phyloP scores from a whole-genome alignment of 2,329 filamentous ascomycete species.

The Penicillium psychrosexuale region DNA sequence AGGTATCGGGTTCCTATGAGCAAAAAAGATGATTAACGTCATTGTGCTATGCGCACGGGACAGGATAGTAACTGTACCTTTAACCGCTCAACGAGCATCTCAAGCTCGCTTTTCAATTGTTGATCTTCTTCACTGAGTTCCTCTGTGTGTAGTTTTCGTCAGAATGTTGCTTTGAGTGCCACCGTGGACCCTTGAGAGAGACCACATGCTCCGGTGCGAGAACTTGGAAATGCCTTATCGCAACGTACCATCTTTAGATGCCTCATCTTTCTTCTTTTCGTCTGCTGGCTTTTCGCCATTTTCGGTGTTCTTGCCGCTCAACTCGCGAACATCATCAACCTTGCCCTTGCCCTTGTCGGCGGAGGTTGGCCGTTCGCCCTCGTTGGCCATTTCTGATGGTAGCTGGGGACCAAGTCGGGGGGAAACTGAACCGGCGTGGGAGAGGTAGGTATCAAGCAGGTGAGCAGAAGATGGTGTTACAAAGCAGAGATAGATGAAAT shows the following conservation, averaged over 20 bases:
- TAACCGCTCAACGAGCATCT: conserved; percentile 95
- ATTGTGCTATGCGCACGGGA: conserved; percentile 15
- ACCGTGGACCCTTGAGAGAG: conserved; percentile 2
- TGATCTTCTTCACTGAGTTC: conserved; percentile 98
- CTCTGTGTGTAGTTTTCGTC: conserved; percentile 55
- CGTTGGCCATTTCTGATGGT: conserved; percentile 74
- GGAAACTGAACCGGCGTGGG: conserved; percentile 8
- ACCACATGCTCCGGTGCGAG: conserved; percentile 11
- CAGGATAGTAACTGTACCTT: conserved; percentile 55
- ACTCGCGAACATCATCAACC: conserved; percentile 65
- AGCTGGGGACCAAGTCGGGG: conserved; percentile 30
- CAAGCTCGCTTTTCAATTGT: conserved; percentile 94
- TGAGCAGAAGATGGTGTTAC: conserved; percentile 6
- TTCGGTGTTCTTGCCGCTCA: conserved; percentile 52
- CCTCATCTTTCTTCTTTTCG: conserved; percentile 71
- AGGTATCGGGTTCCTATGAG: conserved; percentile 73
- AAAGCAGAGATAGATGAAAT: conserved; percentile 16
- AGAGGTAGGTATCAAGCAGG: conserved; percentile 1
- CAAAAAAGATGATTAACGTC: conserved; percentile 26
- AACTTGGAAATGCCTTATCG: conserved; percentile 3
- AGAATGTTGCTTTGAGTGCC: conserved; percentile 31
- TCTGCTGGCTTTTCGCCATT: conserved; percentile 70
- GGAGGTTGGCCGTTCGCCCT: conserved; percentile 78
- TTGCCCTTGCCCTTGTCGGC: conserved; percentile 97
- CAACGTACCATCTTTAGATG: conserved; percentile 56